Conservation (phyloP, 805 yeast genomes). For the Starmerella sirachaensis region DNA sequence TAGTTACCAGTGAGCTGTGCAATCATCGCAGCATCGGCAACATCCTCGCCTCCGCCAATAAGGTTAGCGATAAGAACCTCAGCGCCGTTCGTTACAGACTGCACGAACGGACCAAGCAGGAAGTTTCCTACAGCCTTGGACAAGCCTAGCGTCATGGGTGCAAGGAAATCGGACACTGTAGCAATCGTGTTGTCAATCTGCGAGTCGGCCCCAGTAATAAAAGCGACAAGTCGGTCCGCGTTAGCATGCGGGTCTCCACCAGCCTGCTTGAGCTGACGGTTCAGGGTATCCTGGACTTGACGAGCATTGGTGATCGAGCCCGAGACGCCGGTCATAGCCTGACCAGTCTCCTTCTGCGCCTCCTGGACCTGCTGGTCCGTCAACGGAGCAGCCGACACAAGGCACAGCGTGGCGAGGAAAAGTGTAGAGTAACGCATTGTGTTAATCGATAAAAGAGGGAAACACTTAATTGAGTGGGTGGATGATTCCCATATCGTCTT, state of each 20-base stretch:
- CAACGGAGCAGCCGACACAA: conserved; percentile 17
- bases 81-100: conserved; percentile 26
- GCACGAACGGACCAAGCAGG: conserved; percentile 25
- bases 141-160: conserved; percentile 17
- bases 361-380: background rate
- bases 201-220: conserved; percentile 26
- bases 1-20: conserved; percentile 21
- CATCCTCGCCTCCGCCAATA: conserved; percentile 21
- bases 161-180: conserved; percentile 11
- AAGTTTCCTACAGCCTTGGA: conserved; percentile 16
- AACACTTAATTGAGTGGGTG: background rate
- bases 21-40: conserved; percentile 21
- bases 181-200: conserved; percentile 24
- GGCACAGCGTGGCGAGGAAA: conserved; percentile 16
- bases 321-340: conserved; percentile 14
- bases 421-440: conserved; percentile 13
- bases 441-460: background rate
- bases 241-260: conserved; percentile 10
- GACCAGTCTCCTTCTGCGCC: background rate
- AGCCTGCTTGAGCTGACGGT: conserved; percentile 15
- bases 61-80: conserved; percentile 23
- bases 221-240: conserved; percentile 19
- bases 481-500: too few species aligned
- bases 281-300: conserved; percentile 18
- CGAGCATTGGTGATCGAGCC: conserved; percentile 18